phyloP scores from a whole-genome alignment of 805 yeast genomes.

The Teunomyces barrocoloradensis region DNA sequence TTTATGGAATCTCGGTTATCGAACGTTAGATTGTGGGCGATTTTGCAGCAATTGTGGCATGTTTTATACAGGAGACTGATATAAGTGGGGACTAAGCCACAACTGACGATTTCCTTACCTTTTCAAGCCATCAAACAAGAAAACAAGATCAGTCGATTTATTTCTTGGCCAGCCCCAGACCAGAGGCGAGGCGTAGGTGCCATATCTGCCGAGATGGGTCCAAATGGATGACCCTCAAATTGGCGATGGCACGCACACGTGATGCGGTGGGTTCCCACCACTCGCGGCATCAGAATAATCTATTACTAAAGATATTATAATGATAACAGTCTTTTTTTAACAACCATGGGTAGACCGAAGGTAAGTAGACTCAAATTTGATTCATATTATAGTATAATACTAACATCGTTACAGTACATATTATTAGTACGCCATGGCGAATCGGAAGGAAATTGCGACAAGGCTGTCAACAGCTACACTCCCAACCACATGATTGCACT shows the following conservation, averaged over 20 bases:
- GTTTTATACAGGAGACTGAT: not conserved
- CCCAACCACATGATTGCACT: slow-evolving; percentile 81
- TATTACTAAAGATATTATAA: not conserved
- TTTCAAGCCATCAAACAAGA: not conserved
- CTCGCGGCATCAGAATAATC: not conserved
- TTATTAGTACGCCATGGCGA: slow-evolving; percentile 89
- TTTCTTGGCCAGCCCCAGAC: not conserved
- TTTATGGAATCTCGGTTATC: too few relatives aligned
- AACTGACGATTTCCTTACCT: too few relatives aligned
- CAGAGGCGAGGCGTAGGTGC: not conserved
- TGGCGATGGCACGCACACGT: not conserved
- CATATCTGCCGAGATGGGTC: not conserved
- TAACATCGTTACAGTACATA: slow-evolving; percentile 46
- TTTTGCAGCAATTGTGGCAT: slow-evolving; percentile 2
- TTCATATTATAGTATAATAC: too few relatives aligned
- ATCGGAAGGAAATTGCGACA: slow-evolving; percentile 86
- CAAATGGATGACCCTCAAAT: not conserved
- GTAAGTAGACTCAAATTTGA: slow-evolving; percentile 17
- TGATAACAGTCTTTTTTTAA: slow-evolving; percentile 1
- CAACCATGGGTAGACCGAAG: slow-evolving; percentile 31
- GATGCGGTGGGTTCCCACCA: not conserved
- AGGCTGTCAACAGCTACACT: slow-evolving; percentile 68
- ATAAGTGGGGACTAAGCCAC: too few relatives aligned
- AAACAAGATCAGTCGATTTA: too few relatives aligned
- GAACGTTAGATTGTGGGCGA: not conserved